These are phyloP conservation scores for Colletotrichum sp. DNA, from an alignment of 2,329 filamentous ascomycete species.

Conservation along the genomic window DNA sequence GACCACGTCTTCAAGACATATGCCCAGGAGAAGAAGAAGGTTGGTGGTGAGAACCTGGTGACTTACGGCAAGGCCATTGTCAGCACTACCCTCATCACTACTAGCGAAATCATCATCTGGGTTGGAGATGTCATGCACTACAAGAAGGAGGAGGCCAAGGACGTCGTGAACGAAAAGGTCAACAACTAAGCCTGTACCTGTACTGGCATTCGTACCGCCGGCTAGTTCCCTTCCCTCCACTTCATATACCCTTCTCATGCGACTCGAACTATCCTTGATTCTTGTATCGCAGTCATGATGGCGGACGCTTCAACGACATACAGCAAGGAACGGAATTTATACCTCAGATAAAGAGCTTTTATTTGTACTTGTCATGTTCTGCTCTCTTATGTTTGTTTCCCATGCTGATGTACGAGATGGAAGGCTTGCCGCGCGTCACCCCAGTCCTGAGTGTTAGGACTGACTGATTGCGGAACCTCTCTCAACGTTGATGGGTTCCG, in stretches of 20 bases:
- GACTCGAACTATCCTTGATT: background rate
- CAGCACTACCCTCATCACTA: conserved; percentile 70
- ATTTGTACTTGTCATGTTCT: background rate
- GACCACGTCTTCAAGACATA: conserved; percentile 66
- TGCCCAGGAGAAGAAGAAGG: conserved; percentile 65
- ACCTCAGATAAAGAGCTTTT: conserved; percentile 15
- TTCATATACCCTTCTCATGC: conserved; percentile 16
- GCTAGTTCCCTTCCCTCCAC: background rate
- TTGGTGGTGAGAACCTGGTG: conserved; percentile 67
- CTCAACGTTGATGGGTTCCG: background rate
- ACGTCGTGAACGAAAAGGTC: conserved; percentile 56
- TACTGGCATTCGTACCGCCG: background rate
- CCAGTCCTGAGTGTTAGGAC: background rate
- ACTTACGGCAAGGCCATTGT: conserved; percentile 73
- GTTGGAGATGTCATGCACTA: conserved; percentile 62
- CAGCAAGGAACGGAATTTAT: conserved; percentile 19
- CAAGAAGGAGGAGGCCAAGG: conserved; percentile 68
- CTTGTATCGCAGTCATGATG: conserved; percentile 6
- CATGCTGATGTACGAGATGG: conserved; percentile 1
- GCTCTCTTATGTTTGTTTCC: conserved; percentile 10
- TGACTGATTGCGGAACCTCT: background rate
- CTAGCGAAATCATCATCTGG: conserved; percentile 68
- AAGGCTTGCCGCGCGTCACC: background rate
- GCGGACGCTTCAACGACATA: conserved; percentile 19
- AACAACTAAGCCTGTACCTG: conserved; percentile 39